A percentile compares a stretch with the other conserved stretches of the same genome.
phyloP scores from a whole-genome alignment of 331 rosid species.

The Phaseolus coccineus region DNA sequence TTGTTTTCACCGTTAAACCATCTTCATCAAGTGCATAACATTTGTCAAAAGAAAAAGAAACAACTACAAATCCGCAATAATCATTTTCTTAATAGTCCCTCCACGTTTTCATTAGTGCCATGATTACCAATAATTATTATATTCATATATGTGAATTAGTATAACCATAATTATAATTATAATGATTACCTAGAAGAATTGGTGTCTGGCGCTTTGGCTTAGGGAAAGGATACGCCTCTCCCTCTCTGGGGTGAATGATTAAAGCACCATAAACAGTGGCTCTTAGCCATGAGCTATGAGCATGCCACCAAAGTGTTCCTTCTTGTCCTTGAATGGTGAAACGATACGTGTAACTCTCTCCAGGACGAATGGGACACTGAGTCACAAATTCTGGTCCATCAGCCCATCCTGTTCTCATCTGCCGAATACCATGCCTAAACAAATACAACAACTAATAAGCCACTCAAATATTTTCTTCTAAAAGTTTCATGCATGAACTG shows the following conservation, averaged over 20 bases:
- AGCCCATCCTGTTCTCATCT: slow-evolving; percentile 88
- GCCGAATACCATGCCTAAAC: slow-evolving; percentile 82
- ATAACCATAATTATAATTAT: background rate
- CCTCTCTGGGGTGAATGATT: slow-evolving; percentile 71
- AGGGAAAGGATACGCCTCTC: slow-evolving; percentile 72
- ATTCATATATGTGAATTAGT: background rate
- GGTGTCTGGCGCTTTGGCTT: slow-evolving; percentile 77
- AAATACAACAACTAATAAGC: background rate
- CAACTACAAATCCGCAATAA: background rate
- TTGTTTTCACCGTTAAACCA: slow-evolving; percentile 20
- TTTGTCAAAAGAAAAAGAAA: background rate
- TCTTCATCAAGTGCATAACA: slow-evolving; percentile 25
- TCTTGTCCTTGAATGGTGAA: slow-evolving; percentile 83
- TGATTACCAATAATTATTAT: slow-evolving; percentile 5
- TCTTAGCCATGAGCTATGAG: slow-evolving; percentile 92
- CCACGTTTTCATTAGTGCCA: slow-evolving; percentile 3
- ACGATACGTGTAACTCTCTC: slow-evolving; percentile 75
- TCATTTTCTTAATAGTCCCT: background rate
- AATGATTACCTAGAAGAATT: slow-evolving; percentile 67
- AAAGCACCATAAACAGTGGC: slow-evolving; percentile 89
- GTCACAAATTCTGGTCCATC: slow-evolving; percentile 95
- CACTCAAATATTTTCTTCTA: background rate
- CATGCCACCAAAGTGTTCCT: slow-evolving; percentile 97
- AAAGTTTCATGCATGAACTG: slow-evolving; percentile 23
- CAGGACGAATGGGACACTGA: slow-evolving; percentile 89